These are phyloP conservation scores for Tillandsia leiboldiana DNA, from an alignment of 176 grass and related monocot species.

Conservation along the genomic window DNA sequence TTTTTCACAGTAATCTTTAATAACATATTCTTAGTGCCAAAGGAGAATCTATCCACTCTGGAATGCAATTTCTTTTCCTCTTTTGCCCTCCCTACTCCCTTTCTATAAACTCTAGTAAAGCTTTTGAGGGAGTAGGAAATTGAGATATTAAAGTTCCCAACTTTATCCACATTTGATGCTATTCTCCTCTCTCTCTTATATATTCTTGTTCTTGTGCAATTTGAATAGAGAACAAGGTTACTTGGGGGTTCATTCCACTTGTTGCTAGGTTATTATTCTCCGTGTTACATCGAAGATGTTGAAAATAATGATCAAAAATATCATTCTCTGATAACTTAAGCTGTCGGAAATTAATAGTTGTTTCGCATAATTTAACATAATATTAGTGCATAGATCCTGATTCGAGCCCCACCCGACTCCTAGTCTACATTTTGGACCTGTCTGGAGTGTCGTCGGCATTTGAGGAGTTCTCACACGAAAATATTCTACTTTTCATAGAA, in stretches of 20 bases:
- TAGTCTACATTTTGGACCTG: too few species aligned
- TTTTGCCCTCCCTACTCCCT: background rate
- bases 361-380: too few species aligned
- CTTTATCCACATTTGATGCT: conserved; percentile 15
- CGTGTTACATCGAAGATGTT: conserved; percentile 6
- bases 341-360: too few species aligned
- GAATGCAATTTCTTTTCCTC: background rate
- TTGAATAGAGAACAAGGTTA: conserved; percentile 13
- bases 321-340: conserved; percentile 20
- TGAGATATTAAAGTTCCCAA: conserved; percentile 14
- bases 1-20: background rate
- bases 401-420: too few species aligned
- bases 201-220: conserved; percentile 10
- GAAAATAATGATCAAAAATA: conserved; percentile 17
- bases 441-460: too few species aligned
- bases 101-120: background rate
- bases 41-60: conserved; percentile 25
- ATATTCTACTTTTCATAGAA: background rate
- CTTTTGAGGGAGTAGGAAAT: background rate
- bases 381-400: too few species aligned
- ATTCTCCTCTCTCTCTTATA: background rate
- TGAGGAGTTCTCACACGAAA: background rate
- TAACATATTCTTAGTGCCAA: background rate
- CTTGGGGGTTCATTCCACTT: background rate
- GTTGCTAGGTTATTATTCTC: conserved; percentile 6